Base-by-base conservation (phyloP, 176 grass and related monocot genomes). In the Pharus latifolius region DNA sequence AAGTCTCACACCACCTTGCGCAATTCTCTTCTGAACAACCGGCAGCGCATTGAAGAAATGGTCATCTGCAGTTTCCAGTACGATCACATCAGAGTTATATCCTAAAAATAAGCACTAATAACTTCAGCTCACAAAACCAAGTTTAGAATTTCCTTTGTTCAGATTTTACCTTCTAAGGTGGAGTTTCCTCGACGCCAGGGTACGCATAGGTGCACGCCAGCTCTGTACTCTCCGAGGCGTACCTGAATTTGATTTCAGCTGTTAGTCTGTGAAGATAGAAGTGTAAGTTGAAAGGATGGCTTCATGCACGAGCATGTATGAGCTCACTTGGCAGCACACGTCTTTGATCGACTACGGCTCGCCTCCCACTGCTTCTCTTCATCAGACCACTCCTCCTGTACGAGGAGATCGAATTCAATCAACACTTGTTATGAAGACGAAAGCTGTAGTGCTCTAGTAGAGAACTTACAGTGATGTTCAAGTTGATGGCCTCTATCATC, bases 401-500 rank as follows among this genome's bases (percentile, higher is more conserved):
- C 1, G 7, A 30, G 12, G 9, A 20, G 0, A n/a, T n/a, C n/a
- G 0, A 72, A 56, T 3, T 17, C 48, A 11, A 3, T 44, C 25
- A 60, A 15, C 12, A 9, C 18, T 11, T 28, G 2, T 12, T 20
- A 28, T 31, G 1, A 13, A 17, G 30, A 30, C 0, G 25, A 49
- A 69, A 33, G 10, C 2, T 63, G 33, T 62, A 44, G 10, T 12
- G 23, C 41, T 18, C 10, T 32, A 3, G 40, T 33, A 52, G 49
- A 1, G 0, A 49, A 65, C 79, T 87, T 35, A 96, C 92, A 38
- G 92, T 92, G 52, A 96, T 89, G 75, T 96, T 96, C 48, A 0
- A n/a, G 37, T 89, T 65, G 69, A 96, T 96, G 60, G 76, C 77
- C 17, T 88, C 9, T 38, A 96, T 74, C 92, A 96, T 96, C 26